These are phyloP conservation scores for Saxophila tyrrhenica DNA, from an alignment of 495 filamentous ascomycete genomes.

Conservation along the genomic window DNA sequence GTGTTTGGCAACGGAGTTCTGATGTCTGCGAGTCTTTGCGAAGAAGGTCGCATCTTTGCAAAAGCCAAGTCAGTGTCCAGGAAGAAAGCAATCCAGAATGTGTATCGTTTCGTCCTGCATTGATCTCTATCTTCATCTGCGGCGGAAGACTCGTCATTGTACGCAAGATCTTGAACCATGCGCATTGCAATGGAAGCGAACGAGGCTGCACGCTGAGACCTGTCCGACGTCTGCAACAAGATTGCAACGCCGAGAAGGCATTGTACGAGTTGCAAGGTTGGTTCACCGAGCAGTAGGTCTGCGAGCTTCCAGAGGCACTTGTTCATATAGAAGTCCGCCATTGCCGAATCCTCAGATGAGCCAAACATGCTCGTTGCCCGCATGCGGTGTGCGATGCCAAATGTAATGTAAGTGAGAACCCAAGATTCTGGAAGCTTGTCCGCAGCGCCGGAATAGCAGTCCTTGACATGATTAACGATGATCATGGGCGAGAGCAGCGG, in stretches of 20 bases:
- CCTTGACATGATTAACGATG: background rate
- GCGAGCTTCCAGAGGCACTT: background rate
- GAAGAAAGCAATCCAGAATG: conserved; percentile 3
- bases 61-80: conserved; percentile 1
- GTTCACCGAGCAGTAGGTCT: background rate
- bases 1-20: background rate
- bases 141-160: background rate
- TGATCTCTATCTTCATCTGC: background rate
- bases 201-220: background rate
- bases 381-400: conserved; percentile 1
- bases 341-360: background rate
- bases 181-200: conserved; percentile 3
- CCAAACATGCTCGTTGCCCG: conserved; percentile 1
- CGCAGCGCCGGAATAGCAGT: conserved; percentile 1
- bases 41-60: background rate
- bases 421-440: background rate
- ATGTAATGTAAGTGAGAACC: background rate
- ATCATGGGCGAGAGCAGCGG: background rate
- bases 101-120: background rate
- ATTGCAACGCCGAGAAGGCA: background rate
- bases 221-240: background rate
- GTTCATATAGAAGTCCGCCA: conserved; percentile 2
- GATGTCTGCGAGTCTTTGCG: conserved; percentile 1
- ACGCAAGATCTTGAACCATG: conserved; percentile 1
- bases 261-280: background rate